These are phyloP conservation scores for Amyloporia xantha DNA, from an alignment of 768 basidiomycete genomes.

Conservation along the genomic window DNA sequence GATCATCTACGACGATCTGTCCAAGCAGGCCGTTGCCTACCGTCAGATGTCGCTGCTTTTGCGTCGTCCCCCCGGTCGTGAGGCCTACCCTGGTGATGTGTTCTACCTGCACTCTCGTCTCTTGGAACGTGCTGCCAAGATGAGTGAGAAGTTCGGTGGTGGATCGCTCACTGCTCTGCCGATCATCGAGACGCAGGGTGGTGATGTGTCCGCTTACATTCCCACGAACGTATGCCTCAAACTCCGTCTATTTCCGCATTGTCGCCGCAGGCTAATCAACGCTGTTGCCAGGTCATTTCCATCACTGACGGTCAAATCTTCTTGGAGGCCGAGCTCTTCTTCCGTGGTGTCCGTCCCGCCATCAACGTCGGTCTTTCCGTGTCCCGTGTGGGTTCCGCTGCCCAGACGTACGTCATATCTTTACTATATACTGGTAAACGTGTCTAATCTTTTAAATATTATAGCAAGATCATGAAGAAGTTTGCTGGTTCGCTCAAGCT, in stretches of 20 bases:
- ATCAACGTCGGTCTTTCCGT: slow-evolving; percentile 99
- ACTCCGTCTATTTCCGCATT: background rate
- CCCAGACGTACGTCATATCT: slow-evolving; percentile 87
- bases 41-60: slow-evolving; percentile 99
- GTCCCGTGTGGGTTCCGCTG: slow-evolving; percentile 99
- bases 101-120: slow-evolving; percentile 99
- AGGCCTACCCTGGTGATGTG: slow-evolving; percentile 99
- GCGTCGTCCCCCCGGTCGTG: slow-evolving; percentile 99
- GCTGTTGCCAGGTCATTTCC: slow-evolving; percentile 77
- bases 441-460: slow-evolving; percentile 3
- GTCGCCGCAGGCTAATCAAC: slow-evolving; percentile 6
- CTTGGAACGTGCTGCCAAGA: slow-evolving; percentile 99
- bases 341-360: slow-evolving; percentile 99
- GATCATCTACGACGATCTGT: slow-evolving; percentile 99
- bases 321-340: slow-evolving; percentile 99
- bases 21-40: slow-evolving; percentile 99
- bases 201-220: slow-evolving; percentile 99
- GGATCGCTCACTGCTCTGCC: slow-evolving; percentile 98
- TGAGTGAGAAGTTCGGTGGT: slow-evolving; percentile 98
- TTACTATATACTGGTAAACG: background rate
- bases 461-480: slow-evolving; percentile 99
- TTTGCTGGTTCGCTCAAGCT: slow-evolving; percentile 99
- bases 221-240: slow-evolving; percentile 70
- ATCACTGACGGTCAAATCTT: slow-evolving; percentile 99
- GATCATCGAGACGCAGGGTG: slow-evolving; percentile 99